Percentiles rank a stretch among this genome's conserved stretches.
phyloP scores from a whole-genome alignment of 1,284 basidiomycete species.

The Puccinia novopanici region DNA sequence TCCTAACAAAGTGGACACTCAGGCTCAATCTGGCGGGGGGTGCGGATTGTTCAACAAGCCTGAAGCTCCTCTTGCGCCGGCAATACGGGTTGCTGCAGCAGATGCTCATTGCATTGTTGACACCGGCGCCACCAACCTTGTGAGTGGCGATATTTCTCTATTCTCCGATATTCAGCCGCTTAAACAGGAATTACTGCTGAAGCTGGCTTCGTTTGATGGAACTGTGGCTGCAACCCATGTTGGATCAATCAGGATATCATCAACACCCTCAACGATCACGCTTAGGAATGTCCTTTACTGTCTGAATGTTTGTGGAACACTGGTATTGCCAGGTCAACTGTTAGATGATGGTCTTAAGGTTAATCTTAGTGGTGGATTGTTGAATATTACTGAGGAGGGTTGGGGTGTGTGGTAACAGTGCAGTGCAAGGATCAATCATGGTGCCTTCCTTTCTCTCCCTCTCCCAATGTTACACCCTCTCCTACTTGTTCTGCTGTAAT shows the following conservation, averaged over 20 bases:
- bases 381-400: too few species aligned
- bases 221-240: not conserved
- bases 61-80: conserved; percentile 1
- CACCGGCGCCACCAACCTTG: conserved; percentile 13
- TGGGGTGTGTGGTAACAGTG: too few species aligned
- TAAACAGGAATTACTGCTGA: conserved; percentile 4
- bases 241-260: not conserved
- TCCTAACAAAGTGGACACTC: not conserved
- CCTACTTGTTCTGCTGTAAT: too few species aligned
- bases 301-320: not conserved
- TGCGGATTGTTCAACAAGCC: not conserved
- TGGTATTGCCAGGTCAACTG: not conserved
- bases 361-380: too few species aligned
- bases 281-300: not conserved
- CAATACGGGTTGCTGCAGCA: conserved; percentile 14
- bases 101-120: conserved; percentile 14
- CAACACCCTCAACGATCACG: not conserved
- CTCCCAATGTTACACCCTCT: too few species aligned
- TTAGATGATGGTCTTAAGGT: too few species aligned
- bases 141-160: not conserved
- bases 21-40: not conserved
- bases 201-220: not conserved
- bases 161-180: not conserved
- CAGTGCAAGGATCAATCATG: too few species aligned
- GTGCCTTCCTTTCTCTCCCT: too few species aligned